Base-by-base conservation (phyloP, 495 filamentous ascomycete species). In the Lophium mytilinum region DNA sequence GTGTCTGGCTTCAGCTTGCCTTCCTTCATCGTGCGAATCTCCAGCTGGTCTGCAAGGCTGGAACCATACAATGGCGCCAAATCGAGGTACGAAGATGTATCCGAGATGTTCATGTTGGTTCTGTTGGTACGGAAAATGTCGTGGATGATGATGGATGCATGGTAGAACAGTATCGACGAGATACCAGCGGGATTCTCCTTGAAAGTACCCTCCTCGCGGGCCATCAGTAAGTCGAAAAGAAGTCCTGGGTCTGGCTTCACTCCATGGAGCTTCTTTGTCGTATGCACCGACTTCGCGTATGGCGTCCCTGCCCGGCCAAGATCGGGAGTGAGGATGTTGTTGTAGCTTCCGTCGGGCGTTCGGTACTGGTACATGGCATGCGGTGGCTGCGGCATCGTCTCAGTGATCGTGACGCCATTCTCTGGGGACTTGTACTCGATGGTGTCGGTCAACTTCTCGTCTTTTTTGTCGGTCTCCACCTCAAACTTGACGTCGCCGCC, bases 121-220 rank as follows among this genome's bases (percentile, higher is more conserved):
- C 33, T 18, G 41, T 37, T 54, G 1, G 56, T 59, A 7, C 56
- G 37, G 33, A 59, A 59, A 18, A 59, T 21, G 49, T 59, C 56
- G 48, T 59, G 50, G 34, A 59, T 59, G 15, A 59, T 59, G 37
- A 59, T 55, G 2, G 50, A 54, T 6, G 50, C 56, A 4, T 18
- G 15, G 7, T 41, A 56, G 39, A 59, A 48, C 6, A 46, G 5
- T 15, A 59, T 49, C n/a, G 21, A 46, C 4, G 56, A 59, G 17
- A 59, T 54, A n/a, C n/a, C n/a, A 9, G 9, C 37, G 11, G 55
- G 55, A 52, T 57, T 19, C 33, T 52, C 4, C 33, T 50, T 57
- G 9, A 24, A 24, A 7, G 30, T 4, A 9, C 53, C 41, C 9
- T 49, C 21, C 49, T 37, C 11, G 19, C 43, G n/a, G n/a, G n/a